phyloP scores from a whole-genome alignment of 306 rosid genomes.

The Argentina anserina region DNA sequence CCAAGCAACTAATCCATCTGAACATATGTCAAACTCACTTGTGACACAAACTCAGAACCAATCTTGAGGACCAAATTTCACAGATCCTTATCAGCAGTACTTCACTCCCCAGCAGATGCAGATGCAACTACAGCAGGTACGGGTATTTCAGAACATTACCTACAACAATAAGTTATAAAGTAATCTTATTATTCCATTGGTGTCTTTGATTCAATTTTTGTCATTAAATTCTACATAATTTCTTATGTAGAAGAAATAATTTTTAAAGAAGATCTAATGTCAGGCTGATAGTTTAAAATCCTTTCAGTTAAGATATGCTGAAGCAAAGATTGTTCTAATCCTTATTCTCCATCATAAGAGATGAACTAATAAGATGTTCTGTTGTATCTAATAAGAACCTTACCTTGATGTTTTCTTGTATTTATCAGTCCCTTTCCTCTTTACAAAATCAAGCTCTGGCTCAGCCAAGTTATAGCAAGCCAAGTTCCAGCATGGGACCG shows the following conservation, averaged over 20 bases:
- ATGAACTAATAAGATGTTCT: no score
- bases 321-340: no score
- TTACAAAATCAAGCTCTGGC: conserved; percentile 48
- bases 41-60: conserved; percentile 40
- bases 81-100: conserved; percentile 62
- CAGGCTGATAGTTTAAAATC: neutral
- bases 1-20: conserved; percentile 43
- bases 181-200: neutral
- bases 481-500: conserved; percentile 39
- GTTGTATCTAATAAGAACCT: neutral
- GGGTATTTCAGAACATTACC: neutral
- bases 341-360: no score
- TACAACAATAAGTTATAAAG: neutral
- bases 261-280: neutral
- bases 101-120: conserved; percentile 53
- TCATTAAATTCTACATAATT: neutral
- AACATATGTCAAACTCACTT: conserved; percentile 35
- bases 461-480: conserved; percentile 43
- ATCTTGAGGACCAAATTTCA: conserved; percentile 42
- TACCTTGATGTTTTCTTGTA: neutral
- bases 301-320: no score
- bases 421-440: conserved; percentile 20
- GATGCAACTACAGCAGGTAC: conserved; percentile 52
- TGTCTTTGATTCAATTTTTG: neutral
- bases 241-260: neutral